phyloP scores from a whole-genome alignment of 306 rosid genomes.

The Lathyrus aphaca region DNA sequence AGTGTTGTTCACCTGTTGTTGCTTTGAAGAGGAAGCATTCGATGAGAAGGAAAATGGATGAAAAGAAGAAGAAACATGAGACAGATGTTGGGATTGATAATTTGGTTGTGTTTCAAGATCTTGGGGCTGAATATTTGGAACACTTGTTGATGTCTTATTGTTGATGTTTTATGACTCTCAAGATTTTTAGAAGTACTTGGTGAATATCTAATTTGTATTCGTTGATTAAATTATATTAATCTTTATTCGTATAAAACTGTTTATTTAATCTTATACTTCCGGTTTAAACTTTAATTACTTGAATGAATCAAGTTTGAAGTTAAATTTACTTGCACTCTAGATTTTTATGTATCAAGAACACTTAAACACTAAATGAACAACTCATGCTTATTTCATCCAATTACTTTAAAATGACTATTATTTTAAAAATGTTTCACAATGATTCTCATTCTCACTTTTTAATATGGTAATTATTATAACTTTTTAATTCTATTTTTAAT shows the following conservation, averaged over 20 bases:
- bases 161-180: slow-evolving; percentile 41
- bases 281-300: too few species aligned
- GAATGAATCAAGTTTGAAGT: too few species aligned
- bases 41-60: slow-evolving; percentile 61
- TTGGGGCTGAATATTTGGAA: slow-evolving; percentile 88
- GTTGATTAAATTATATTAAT: neutral
- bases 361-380: too few species aligned
- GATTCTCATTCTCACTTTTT: too few species aligned
- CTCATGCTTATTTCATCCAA: too few species aligned
- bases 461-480: too few species aligned
- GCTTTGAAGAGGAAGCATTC: slow-evolving; percentile 91
- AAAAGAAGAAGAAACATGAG: slow-evolving; percentile 54
- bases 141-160: slow-evolving; percentile 57
- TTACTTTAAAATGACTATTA: too few species aligned
- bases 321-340: too few species aligned
- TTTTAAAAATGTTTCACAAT: too few species aligned
- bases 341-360: too few species aligned
- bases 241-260: neutral
- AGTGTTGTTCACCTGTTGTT: slow-evolving; percentile 78
- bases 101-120: slow-evolving; percentile 83
- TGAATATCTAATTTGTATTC: neutral
- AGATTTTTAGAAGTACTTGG: neutral
- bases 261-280: neutral
- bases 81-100: slow-evolving; percentile 52
- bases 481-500: too few species aligned